phyloP scores from a whole-genome alignment of 2,329 filamentous ascomycete species.

The Colletotrichum camelliae region DNA sequence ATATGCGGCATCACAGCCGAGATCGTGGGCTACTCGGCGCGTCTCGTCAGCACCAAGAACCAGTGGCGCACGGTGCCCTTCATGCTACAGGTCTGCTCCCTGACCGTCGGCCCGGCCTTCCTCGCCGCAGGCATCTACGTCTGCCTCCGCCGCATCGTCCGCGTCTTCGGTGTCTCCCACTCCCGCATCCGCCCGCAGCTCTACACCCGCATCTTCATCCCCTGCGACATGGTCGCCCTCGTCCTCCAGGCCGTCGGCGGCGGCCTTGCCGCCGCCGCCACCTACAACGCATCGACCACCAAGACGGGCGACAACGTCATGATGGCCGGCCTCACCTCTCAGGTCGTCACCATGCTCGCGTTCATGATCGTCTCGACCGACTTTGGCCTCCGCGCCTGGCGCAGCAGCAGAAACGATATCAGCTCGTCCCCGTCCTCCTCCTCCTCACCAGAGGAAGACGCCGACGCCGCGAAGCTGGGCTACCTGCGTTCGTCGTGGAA shows the following conservation, averaged over 20 bases:
- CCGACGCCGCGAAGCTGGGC: slow-evolving; percentile 36
- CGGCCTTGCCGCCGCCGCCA: slow-evolving; percentile 53
- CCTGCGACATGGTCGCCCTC: slow-evolving; percentile 66
- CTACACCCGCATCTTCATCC: slow-evolving; percentile 64
- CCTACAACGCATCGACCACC: slow-evolving; percentile 37
- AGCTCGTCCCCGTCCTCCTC: slow-evolving; percentile 37
- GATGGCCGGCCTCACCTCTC: slow-evolving; percentile 67
- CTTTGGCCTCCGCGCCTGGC: slow-evolving; percentile 51
- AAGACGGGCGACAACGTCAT: slow-evolving; percentile 63
- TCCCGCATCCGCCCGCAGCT: slow-evolving; percentile 51
- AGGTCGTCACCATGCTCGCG: slow-evolving; percentile 61
- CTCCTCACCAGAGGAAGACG: slow-evolving; percentile 27
- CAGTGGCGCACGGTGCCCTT: slow-evolving; percentile 54
- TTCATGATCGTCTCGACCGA: slow-evolving; percentile 59
- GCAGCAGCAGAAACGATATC: slow-evolving; percentile 30
- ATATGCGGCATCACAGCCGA: slow-evolving; percentile 58
- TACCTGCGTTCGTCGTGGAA: slow-evolving; percentile 42
- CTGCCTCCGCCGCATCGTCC: slow-evolving; percentile 57
- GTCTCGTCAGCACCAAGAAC: slow-evolving; percentile 60
- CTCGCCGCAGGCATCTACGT: slow-evolving; percentile 69
- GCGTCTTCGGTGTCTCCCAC: slow-evolving; percentile 52
- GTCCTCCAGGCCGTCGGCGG: slow-evolving; percentile 66
- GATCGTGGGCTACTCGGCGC: slow-evolving; percentile 63
- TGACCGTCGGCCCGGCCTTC: slow-evolving; percentile 71
- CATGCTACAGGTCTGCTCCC: slow-evolving; percentile 63